Evolutionary conservation across 768 basidiomycete species (phyloP).

Genomic region (Tylopilus intermedius): DNA sequence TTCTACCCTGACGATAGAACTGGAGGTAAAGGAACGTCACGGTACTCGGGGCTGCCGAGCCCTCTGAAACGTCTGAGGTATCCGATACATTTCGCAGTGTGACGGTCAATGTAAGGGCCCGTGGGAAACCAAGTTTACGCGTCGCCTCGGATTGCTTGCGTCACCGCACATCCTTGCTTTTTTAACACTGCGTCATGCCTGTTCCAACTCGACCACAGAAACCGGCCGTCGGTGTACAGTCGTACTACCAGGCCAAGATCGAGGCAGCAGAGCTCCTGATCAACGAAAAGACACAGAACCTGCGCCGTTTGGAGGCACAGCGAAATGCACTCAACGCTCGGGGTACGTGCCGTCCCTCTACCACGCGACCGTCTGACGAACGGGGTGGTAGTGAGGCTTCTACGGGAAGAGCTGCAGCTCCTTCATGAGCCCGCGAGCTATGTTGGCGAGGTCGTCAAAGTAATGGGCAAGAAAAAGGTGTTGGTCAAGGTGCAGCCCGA

Average conservation of each 20-base stretch:
- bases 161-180: not conserved
- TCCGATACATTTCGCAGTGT: too few species aligned
- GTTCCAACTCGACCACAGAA: slow-evolving; percentile 30
- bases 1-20: too few species aligned
- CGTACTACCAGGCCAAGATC: slow-evolving; percentile 95
- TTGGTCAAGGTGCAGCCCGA: slow-evolving; percentile 98
- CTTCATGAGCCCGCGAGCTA: slow-evolving; percentile 95
- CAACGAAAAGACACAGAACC: slow-evolving; percentile 94
- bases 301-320: slow-evolving; percentile 92
- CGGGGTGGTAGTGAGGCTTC: slow-evolving; percentile 60
- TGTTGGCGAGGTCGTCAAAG: slow-evolving; percentile 95
- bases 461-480: slow-evolving; percentile 99
- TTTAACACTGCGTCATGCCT: slow-evolving; percentile 32
- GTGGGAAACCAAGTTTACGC: not conserved
- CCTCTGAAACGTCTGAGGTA: too few species aligned
- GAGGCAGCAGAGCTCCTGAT: slow-evolving; percentile 89
- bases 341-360: slow-evolving; percentile 45
- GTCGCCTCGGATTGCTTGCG: not conserved
- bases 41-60: too few species aligned
- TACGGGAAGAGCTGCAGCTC: slow-evolving; percentile 88
- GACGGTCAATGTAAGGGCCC: not conserved
- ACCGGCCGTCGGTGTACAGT: slow-evolving; percentile 67
- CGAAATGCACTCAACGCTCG: slow-evolving; percentile 94
- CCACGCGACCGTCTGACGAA: slow-evolving; percentile 1
- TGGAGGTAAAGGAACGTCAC: too few species aligned